phyloP scores from a whole-genome alignment of 345 rosid genomes.

The Gossypium bickii region DNA sequence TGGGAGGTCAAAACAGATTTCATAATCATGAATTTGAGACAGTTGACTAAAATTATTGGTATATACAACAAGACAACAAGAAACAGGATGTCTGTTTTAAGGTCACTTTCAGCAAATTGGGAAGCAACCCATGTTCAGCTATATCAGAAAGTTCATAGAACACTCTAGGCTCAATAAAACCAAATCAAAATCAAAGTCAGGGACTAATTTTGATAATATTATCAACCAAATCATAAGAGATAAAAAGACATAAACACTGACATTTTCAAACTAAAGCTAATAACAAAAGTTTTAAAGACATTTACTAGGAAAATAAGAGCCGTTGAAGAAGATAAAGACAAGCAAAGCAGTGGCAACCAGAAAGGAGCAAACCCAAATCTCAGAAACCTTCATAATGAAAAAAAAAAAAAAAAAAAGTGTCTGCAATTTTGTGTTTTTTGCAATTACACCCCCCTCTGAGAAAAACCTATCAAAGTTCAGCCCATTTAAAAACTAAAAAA shows the following conservation, averaged over 20 bases:
- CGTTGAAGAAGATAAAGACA: conserved; percentile 18
- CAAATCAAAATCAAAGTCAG: too few relatives aligned
- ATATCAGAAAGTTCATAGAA: background rate
- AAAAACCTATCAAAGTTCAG: background rate
- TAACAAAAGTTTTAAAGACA: background rate
- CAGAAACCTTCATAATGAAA: conserved; percentile 32
- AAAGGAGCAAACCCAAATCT: conserved; percentile 28
- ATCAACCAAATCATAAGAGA: too few relatives aligned
- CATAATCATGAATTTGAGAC: background rate
- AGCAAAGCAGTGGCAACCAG: conserved; percentile 28
- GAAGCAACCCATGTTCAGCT: background rate
- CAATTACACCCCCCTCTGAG: background rate
- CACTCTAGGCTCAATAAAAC: too few relatives aligned
- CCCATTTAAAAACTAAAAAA: too few relatives aligned
- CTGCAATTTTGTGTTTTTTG: background rate
- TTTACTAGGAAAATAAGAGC: conserved; percentile 24
- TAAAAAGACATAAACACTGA: too few relatives aligned
- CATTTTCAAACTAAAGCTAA: background rate
- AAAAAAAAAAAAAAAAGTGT: too few relatives aligned
- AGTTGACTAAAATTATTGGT: background rate
- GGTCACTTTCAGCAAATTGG: background rate
- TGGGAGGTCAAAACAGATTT: background rate
- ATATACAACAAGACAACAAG: background rate
- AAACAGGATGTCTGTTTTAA: background rate
- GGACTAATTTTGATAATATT: too few relatives aligned